phyloP scores from a whole-genome alignment of 257 asterid genomes.

The Fraxinus cuspidata region DNA sequence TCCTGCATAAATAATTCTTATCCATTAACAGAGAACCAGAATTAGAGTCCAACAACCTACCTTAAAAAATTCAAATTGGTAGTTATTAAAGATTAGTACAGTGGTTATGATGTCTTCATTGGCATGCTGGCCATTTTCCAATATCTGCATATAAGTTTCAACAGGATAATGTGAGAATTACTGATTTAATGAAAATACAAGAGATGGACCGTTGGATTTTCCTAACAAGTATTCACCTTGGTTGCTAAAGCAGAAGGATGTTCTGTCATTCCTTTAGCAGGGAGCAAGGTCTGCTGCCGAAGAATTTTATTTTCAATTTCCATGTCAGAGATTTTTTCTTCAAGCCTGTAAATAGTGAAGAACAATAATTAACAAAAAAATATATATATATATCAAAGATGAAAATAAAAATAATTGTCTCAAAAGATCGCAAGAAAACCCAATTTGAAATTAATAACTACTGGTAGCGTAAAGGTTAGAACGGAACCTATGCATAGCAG shows the following conservation, averaged over 20 bases:
- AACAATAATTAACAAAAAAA: neutral
- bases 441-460: conserved; percentile 20
- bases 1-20: conserved; percentile 54
- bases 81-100: conserved; percentile 43
- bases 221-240: conserved; percentile 44
- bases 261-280: conserved; percentile 62
- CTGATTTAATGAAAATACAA: conserved; percentile 24
- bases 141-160: conserved; percentile 48
- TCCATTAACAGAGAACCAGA: neutral
- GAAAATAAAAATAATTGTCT: neutral
- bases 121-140: conserved; percentile 84
- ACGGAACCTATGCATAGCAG: conserved; percentile 69
- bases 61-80: conserved; percentile 2
- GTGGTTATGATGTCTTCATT: conserved; percentile 45
- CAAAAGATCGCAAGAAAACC: neutral
- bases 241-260: conserved; percentile 43
- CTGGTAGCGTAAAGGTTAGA: neutral
- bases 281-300: conserved; percentile 71
- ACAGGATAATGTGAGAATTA: conserved; percentile 25
- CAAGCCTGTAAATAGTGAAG: conserved; percentile 52
- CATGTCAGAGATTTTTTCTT: conserved; percentile 89
- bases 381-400: neutral
- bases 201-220: conserved; percentile 21
- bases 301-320: conserved; percentile 90
- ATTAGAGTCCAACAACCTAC: conserved; percentile 23